Conservation (phyloP, 306 rosid species). For the Prunus armeniaca region DNA sequence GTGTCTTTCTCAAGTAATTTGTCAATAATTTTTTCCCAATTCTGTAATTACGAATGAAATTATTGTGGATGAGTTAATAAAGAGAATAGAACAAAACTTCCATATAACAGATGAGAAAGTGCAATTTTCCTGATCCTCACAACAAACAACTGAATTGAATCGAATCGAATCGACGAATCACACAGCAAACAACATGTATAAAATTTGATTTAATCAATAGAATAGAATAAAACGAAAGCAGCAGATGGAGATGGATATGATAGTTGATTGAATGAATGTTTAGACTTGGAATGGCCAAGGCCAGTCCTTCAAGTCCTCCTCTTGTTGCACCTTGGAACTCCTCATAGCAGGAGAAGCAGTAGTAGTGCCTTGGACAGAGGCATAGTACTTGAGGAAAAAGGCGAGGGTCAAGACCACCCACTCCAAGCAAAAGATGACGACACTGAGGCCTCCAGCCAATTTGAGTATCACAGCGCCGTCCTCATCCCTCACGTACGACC, state of each 20-base stretch:
- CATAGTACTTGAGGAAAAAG: slow-evolving; percentile 71
- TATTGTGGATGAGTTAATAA: background rate
- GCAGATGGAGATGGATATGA: background rate
- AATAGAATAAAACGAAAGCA: background rate
- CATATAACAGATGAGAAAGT: too few species aligned
- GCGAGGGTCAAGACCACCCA: slow-evolving; percentile 85
- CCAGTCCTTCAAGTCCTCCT: slow-evolving; percentile 86
- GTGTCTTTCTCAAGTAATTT: too few species aligned
- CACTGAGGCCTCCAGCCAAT: slow-evolving; percentile 69
- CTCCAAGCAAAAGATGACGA: slow-evolving; percentile 74
- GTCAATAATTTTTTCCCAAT: background rate
- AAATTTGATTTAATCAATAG: too few species aligned
- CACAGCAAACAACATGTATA: too few species aligned
- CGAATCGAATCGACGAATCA: background rate
- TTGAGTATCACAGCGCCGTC: slow-evolving; percentile 71
- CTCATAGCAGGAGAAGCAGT: slow-evolving; percentile 29
- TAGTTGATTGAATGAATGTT: background rate
- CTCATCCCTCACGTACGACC: slow-evolving; percentile 80
- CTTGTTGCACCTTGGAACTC: slow-evolving; percentile 73
- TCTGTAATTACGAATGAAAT: background rate
- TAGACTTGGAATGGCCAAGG: slow-evolving; percentile 88
- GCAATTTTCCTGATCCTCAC: too few species aligned
- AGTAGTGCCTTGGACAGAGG: slow-evolving; percentile 42
- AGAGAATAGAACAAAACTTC: background rate
- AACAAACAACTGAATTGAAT: background rate